Evolutionary conservation across 257 asterid genomes (phyloP), one percentile per base, ranked within the genome.

Genomic region (Capsicum baccatum): DNA sequence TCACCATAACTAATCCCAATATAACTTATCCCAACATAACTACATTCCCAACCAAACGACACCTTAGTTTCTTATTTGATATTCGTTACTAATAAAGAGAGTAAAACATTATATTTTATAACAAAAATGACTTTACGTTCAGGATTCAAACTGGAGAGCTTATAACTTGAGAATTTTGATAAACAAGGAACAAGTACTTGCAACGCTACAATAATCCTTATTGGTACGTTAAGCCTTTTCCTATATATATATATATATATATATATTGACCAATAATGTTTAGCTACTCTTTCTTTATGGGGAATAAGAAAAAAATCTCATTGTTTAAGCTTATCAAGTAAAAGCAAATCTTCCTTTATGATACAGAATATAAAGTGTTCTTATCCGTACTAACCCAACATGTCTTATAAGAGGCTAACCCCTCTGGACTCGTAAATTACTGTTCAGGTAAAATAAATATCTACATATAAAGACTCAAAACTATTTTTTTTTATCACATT

Each of bases 281-380:
- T 17, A 1, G 52, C 5, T 68, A 33, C 48, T 33, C 47, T 66
- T 13, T 66, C 33, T 33, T 60, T 60, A 63, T 68, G 13, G 14
- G 6, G 6, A n/a, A 19, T 58, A 16, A 16, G 16, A 58, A 58
- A 16, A 16, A 8, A 16, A 63, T 26, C 35, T 42, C 56, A 9
- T 68, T 70, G 35, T 42, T 70, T 70, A 70, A 70, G 56, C 15
- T 70, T 17, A 70, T 70, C 79, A 70, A 70, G 56, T 33, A 42
- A 70, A 16, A 69, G 33, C 13, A 70, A 44, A 63, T 9, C 7
- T n/a, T 8, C 1, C n/a, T n/a, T 3, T 62, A 62, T 9, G 15
- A 62, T 62, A 8, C 7, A 62, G 14, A 19, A 19, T 21, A 2
- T 21, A 3, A 10, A 19, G 16, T 63, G 42, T 21, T 26, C 56